phyloP scores from a whole-genome alignment of 805 yeast species.

The Barnettozyma salicaria region DNA sequence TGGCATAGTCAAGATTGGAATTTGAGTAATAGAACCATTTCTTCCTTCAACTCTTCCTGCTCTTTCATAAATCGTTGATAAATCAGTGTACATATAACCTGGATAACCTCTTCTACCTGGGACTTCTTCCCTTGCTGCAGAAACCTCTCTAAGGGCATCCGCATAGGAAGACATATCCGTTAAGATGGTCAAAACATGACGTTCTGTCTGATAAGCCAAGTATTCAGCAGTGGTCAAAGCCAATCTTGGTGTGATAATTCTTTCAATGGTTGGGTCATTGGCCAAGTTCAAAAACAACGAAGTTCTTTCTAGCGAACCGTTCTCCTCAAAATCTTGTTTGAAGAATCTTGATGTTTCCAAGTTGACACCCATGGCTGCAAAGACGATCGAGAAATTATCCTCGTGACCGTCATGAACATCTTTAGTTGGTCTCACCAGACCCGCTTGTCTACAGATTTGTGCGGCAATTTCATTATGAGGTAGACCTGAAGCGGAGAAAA shows the following conservation, averaged over 20 bases:
- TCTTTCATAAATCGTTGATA: slow-evolving; percentile 97
- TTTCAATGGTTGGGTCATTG: slow-evolving; percentile 98
- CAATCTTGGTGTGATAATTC: slow-evolving; percentile 98
- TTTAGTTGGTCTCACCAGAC: slow-evolving; percentile 97
- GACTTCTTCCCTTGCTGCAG: slow-evolving; percentile 99
- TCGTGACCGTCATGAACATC: slow-evolving; percentile 99
- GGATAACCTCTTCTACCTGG: slow-evolving; percentile 99
- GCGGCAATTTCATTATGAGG: slow-evolving; percentile 99
- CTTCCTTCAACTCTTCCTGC: slow-evolving; percentile 99
- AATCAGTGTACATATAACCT: slow-evolving; percentile 99
- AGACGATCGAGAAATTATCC: slow-evolving; percentile 97
- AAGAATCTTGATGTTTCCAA: slow-evolving; percentile 97
- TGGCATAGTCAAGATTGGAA: slow-evolving; percentile 99
- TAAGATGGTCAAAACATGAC: slow-evolving; percentile 95
- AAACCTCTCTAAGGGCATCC: slow-evolving; percentile 98
- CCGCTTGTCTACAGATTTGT: slow-evolving; percentile 99
- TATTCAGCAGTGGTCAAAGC: slow-evolving; percentile 98
- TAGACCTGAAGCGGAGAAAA: slow-evolving; percentile 97
- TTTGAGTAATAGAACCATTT: slow-evolving; percentile 98
- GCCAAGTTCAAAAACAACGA: slow-evolving; percentile 95
- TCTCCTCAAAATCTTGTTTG: slow-evolving; percentile 98
- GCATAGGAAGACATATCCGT: slow-evolving; percentile 99
- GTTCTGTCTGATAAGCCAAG: slow-evolving; percentile 97
- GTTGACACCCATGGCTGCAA: slow-evolving; percentile 99
- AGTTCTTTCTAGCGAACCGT: slow-evolving; percentile 97